phyloP scores from a whole-genome alignment of 169 alveolate species.

The Cryptosporidium ryanae region DNA sequence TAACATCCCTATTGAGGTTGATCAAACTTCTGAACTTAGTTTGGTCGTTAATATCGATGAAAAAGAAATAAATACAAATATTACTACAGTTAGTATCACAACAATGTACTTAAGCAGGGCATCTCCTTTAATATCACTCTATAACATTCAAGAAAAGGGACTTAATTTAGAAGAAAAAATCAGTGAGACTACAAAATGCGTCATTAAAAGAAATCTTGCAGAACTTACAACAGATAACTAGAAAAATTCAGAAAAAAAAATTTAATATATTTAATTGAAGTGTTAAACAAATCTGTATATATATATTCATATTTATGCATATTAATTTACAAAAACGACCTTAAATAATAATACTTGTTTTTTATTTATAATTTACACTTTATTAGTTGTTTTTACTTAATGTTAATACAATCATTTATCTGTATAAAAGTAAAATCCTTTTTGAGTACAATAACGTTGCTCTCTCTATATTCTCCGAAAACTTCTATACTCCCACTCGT shows the following conservation, averaged over 20 bases:
- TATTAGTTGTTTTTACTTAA: background rate
- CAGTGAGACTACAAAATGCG: constrained; percentile 20
- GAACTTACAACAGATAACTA: constrained; percentile 39
- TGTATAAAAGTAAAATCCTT: constrained; percentile 30
- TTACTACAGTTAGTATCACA: constrained; percentile 16
- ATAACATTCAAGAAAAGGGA: constrained; percentile 25
- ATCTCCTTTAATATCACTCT: constrained; percentile 50
- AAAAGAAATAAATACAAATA: background rate
- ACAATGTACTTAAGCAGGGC: constrained; percentile 62
- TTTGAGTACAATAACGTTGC: constrained; percentile 3
- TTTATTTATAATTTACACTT: too few species aligned
- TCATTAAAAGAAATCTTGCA: constrained; percentile 45
- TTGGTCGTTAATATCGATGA: constrained; percentile 3
- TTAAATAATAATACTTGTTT: too few species aligned
- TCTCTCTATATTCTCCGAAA: constrained; percentile 6
- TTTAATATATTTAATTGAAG: background rate
- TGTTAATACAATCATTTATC: constrained; percentile 37
- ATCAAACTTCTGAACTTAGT: constrained; percentile 24
- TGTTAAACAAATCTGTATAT: background rate
- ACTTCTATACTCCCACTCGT: constrained; percentile 35
- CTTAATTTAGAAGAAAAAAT: constrained; percentile 5
- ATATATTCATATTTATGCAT: background rate
- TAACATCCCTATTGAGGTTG: constrained; percentile 9
- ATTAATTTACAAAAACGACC: background rate
- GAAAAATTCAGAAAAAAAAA: background rate